Evolutionary conservation across 2,329 filamentous ascomycete genomes (phyloP).

Genomic region (Diplodia scrobiculata): DNA sequence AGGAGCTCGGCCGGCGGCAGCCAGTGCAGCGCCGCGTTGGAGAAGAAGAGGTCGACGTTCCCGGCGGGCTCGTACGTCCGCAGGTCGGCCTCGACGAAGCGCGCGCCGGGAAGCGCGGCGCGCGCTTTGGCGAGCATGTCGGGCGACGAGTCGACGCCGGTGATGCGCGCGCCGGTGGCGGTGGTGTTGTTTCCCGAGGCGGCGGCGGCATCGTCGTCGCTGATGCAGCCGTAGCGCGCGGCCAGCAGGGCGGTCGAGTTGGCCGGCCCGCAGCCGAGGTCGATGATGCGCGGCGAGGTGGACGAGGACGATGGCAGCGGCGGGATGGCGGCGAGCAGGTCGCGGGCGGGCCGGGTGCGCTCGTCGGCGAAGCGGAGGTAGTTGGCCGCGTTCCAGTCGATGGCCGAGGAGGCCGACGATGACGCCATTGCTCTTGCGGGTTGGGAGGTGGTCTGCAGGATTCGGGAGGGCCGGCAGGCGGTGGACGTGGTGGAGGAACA

Average conservation of each 20-base stretch:
- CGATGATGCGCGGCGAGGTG: slow-evolving; percentile 49
- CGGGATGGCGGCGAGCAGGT: slow-evolving; percentile 51
- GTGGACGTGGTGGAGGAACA: too few species aligned
- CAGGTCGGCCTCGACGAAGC: neutral
- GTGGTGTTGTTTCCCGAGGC: too few species aligned
- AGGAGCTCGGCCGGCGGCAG: slow-evolving; percentile 51
- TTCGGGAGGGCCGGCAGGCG: neutral
- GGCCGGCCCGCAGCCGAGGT: slow-evolving; percentile 63
- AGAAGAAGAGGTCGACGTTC: slow-evolving; percentile 55
- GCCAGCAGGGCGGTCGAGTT: slow-evolving; percentile 59
- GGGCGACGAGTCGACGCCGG: slow-evolving; percentile 58
- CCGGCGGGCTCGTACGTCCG: slow-evolving; percentile 39
- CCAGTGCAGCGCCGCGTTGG: slow-evolving; percentile 65
- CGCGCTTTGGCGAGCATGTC: slow-evolving; percentile 59
- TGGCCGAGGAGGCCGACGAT: neutral
- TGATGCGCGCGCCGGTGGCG: slow-evolving; percentile 43
- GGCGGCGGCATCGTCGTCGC: slow-evolving; percentile 35
- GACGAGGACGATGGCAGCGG: slow-evolving; percentile 48
- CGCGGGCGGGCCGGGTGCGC: slow-evolving; percentile 56
- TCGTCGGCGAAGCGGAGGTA: slow-evolving; percentile 60
- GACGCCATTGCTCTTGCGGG: neutral
- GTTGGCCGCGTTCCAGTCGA: slow-evolving; percentile 59
- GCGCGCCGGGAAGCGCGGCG: slow-evolving; percentile 41
- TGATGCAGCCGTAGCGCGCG: slow-evolving; percentile 43
- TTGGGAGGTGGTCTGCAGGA: neutral